Conservation (phyloP, 2,329 filamentous ascomycete genomes). For the Ophiostoma himal-ulmi region DNA sequence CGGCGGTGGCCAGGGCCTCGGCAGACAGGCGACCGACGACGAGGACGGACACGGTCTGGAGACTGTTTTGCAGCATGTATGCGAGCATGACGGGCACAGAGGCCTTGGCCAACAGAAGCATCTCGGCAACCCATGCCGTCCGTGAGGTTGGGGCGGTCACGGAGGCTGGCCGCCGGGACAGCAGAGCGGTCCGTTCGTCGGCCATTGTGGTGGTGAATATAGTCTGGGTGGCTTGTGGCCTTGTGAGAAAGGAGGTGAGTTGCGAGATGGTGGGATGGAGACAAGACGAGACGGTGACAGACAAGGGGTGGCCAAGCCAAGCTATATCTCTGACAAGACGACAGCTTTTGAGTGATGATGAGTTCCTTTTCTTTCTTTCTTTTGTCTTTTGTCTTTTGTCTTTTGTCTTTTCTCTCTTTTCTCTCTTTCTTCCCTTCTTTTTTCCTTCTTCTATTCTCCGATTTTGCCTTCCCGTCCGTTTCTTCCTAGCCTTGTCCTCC, state of each 20-base stretch:
- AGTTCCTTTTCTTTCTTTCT: neutral
- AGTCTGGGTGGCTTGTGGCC: neutral
- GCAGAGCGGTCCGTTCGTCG: constrained; percentile 22
- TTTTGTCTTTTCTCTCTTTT: neutral
- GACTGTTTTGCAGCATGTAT: constrained; percentile 77
- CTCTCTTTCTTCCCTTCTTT: neutral
- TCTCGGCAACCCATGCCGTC: constrained; percentile 47
- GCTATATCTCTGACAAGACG: neutral
- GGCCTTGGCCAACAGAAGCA: constrained; percentile 60
- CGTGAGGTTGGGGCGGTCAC: constrained; percentile 10
- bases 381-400: neutral
- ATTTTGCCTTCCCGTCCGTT: constrained; percentile 5
- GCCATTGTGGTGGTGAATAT: constrained; percentile 9
- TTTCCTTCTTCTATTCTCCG: neutral
- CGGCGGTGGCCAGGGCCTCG: constrained; percentile 72
- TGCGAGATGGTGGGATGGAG: neutral
- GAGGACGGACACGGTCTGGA: constrained; percentile 76
- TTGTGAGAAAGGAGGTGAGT: neutral
- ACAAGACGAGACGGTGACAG: neutral
- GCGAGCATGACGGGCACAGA: constrained; percentile 75
- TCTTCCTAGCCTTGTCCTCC: neutral
- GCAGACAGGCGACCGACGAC: constrained; percentile 75
- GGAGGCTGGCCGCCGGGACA: constrained; percentile 12
- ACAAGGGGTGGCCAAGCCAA: constrained; percentile 7
- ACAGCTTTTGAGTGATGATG: neutral